Evolutionary conservation across 768 basidiomycete species (phyloP).

Genomic region (Mycena epipterygia): DNA sequence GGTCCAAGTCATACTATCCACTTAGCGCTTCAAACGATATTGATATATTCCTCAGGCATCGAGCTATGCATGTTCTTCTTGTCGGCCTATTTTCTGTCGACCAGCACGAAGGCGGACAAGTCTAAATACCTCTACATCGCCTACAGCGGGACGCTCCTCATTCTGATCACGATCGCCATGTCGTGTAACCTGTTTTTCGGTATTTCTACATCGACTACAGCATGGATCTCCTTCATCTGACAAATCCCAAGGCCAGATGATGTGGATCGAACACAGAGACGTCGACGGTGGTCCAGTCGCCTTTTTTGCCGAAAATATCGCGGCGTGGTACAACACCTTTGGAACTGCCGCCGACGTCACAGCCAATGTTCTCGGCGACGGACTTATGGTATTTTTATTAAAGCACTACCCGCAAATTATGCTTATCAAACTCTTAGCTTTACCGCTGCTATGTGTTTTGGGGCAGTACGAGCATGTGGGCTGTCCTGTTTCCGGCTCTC

Average conservation of each 20-base stretch:
- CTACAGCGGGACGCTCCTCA: conserved; percentile 9
- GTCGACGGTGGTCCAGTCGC: conserved; percentile 49
- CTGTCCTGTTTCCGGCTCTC: conserved; percentile 35
- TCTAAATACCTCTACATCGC: conserved; percentile 19
- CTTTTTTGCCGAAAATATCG: conserved; percentile 42
- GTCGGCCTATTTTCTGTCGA: conserved; percentile 24
- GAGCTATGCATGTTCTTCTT: conserved; percentile 33
- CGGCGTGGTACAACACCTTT: conserved; percentile 49
- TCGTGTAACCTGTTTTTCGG: conserved; percentile 13
- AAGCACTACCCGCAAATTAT: neutral
- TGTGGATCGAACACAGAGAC: conserved; percentile 24
- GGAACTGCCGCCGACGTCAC: conserved; percentile 43
- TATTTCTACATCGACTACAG: neutral
- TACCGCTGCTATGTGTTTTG: conserved; percentile 54
- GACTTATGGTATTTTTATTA: conserved; percentile 45
- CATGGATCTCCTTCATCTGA: too few species aligned
- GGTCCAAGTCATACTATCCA: neutral
- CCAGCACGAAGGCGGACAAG: neutral
- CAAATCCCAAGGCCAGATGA: too few species aligned
- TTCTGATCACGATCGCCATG: conserved; percentile 28
- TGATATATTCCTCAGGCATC: conserved; percentile 2
- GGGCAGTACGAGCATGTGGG: conserved; percentile 2
- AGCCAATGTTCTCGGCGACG: conserved; percentile 51
- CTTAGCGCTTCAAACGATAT: neutral
- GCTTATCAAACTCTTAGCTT: conserved; percentile 28